Base-by-base conservation (phyloP, 2,329 filamentous ascomycete genomes). In the Metarhizium sp. region DNA sequence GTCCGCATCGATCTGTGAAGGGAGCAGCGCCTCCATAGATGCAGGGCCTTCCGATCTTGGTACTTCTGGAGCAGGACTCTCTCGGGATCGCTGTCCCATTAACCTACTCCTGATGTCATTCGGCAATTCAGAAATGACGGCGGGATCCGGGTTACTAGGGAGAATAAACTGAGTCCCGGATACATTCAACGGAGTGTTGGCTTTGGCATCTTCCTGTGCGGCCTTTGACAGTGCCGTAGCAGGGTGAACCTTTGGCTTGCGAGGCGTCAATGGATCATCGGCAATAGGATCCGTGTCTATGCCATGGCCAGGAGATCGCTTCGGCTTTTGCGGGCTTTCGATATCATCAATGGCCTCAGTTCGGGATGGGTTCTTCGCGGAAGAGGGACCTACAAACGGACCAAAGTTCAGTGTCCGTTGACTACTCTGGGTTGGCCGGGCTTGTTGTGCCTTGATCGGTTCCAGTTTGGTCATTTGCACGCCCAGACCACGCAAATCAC, bases 401-500 rank as follows among this genome's bases (percentile, higher is more conserved):
- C 83, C 85, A 73, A 96, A 96, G 40, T 79, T 82, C 20, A 97
- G 76, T 51, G 82, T 86, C 60, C 81, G 86, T 68, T 97, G 92
- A 63, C 90, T 95, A 58, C 88, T 83, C 53, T 91, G 85, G n/a
- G 29, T 30, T 2, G 77, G 69, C 1, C 73, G 79, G n/a, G 78
- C 73, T 18, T 48, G 56, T 18, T 48, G 56, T 34, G 72, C 65
- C 64, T 89, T 95, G 63, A 94, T 73, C 0, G 87, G 84, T 62
- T 96, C 91, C 4, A 99, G 78, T 68, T 91, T 96, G 14, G 91
- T 94, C 84, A 97, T 88, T 67, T 96, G 92, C 1, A 97, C 81
- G 0, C 94, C 94, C 10, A 99, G 76, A 0, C 94, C 94, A 64
- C 94, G 82, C n/a, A 99, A 77, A 67, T 99, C 94, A 10, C 92